Base-by-base conservation (phyloP, 495 filamentous ascomycete genomes). In the Niebla homalea region DNA sequence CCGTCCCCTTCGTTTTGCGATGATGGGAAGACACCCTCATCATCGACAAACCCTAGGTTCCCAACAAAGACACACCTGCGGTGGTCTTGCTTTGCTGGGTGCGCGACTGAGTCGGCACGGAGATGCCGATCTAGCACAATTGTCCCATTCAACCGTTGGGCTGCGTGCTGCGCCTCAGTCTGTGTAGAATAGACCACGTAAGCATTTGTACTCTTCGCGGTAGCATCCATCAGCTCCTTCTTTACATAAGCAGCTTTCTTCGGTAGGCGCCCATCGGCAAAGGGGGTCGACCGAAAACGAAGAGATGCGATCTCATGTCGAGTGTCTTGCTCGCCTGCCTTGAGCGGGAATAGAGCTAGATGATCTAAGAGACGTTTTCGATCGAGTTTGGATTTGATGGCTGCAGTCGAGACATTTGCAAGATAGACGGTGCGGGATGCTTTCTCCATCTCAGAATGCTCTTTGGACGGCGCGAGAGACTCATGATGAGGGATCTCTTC, bases 11-110 rank as follows among this genome's bases (percentile, higher is more conserved):
- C 73, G 32, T 76, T 79, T 36, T 75, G 71, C 4, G 62, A 64
- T 10, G 64, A 59, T 39, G 75, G 70, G 14, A 83, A 60, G 39
- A 74, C 68, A 36, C 67, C 81, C 64, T 92, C 87, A 51, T 90
- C 83, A 57, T 94, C 88, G 1, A 96, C 85, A 57, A 97, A 97
- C 38, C 89, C 87, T 10, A 99, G 78, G 62, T 97, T 97, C 10
- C 93, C 93, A 12, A 99, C 85, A 59, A 97, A 99, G 4, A 99
- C 84, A 66, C 93, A 99, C 46, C 88, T 80, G 43, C 83, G 78
- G 60, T 94, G 76, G 58, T 94, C 90, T 21, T 80, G 76, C 22
- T 81, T 74, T 2, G 84, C 73, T 0, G 93, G 93, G 67, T 95
- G 90, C 0, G 92, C 86, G 38, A 97, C 78, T 39, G 76, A 82